These are phyloP conservation scores for Microglena sp. DNA, from an alignment of 139 green algal genomes.

Conservation along the genomic window DNA sequence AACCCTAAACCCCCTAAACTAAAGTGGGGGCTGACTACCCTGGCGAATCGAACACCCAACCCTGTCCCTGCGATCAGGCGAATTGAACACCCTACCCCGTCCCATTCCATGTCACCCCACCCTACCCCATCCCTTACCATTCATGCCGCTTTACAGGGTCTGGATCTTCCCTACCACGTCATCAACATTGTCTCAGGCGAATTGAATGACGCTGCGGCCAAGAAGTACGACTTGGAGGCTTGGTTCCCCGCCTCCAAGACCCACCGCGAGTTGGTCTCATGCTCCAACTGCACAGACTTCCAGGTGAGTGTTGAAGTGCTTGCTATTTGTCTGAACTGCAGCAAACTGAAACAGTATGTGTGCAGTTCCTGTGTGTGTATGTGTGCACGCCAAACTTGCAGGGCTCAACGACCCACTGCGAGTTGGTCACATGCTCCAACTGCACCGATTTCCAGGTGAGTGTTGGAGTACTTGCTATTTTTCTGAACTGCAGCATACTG, in stretches of 20 bases:
- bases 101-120: too few relatives aligned
- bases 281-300: constrained; percentile 96
- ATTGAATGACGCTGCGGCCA: constrained; percentile 95
- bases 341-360: too few relatives aligned
- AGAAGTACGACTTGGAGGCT: constrained; percentile 99
- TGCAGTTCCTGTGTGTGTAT: too few relatives aligned
- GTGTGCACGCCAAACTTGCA: too few relatives aligned
- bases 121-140: too few relatives aligned
- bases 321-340: too few relatives aligned
- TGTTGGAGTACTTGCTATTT: not conserved
- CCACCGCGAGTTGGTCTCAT: constrained; percentile 94
- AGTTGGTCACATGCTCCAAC: constrained; percentile 98
- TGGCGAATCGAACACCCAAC: too few relatives aligned
- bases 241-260: constrained; percentile 91
- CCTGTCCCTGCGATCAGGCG: too few relatives aligned
- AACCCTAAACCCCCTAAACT: too few relatives aligned
- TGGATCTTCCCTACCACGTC: constrained; percentile 85
- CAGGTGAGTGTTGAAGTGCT: constrained; percentile 37
- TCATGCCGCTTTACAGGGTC: constrained; percentile 19
- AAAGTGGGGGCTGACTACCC: too few relatives aligned
- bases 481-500: too few relatives aligned
- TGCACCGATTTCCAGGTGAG: constrained; percentile 89
- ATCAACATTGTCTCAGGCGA: constrained; percentile 97
- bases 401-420: constrained; percentile 79
- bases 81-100: too few relatives aligned